Evolutionary conservation across 164 flowering plant genomes (phyloP).

Genomic region (Piper longum): DNA sequence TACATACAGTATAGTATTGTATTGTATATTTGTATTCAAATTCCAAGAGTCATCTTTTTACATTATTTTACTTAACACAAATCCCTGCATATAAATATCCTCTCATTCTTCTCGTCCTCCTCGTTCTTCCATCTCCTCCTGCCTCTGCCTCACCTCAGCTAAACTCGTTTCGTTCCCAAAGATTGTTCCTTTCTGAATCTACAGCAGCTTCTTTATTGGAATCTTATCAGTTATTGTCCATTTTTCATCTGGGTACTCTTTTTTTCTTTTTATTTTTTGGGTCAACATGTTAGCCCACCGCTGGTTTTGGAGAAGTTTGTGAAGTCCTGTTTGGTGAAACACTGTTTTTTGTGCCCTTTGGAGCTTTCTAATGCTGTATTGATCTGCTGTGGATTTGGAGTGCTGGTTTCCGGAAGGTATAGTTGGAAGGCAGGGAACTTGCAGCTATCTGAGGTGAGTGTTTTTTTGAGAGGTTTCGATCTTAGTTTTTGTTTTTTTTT

Average conservation of each 20-base stretch:
- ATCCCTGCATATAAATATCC: not conserved
- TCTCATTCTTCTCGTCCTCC: conserved; percentile 7
- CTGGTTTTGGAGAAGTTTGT: conserved; percentile 1
- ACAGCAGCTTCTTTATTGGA: not conserved
- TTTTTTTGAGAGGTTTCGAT: not conserved
- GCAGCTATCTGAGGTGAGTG: conserved; percentile 18
- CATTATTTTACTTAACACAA: not conserved
- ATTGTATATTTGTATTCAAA: too few species aligned
- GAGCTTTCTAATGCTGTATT: conserved; percentile 5
- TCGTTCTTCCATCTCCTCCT: conserved; percentile 1
- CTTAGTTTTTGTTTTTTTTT: not conserved
- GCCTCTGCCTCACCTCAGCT: conserved; percentile 3
- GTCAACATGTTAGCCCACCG: conserved; percentile 6
- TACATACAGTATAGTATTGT: too few species aligned
- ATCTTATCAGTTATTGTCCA: not conserved
- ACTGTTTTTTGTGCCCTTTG: not conserved
- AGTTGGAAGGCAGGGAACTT: conserved; percentile 7
- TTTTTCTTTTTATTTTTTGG: conserved; percentile 4
- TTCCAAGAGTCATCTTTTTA: too few species aligned
- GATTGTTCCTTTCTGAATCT: conserved; percentile 6
- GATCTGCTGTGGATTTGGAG: conserved; percentile 7
- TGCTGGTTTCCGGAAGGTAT: conserved; percentile 12
- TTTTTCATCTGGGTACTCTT: conserved; percentile 9
- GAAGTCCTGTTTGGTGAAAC: conserved; percentile 2
- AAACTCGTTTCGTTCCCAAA: conserved; percentile 3